A percentile compares a stretch with the other conserved stretches of the same genome.
phyloP scores from a whole-genome alignment of 2,329 filamentous ascomycete genomes.

The Aspergillus neotritici region DNA sequence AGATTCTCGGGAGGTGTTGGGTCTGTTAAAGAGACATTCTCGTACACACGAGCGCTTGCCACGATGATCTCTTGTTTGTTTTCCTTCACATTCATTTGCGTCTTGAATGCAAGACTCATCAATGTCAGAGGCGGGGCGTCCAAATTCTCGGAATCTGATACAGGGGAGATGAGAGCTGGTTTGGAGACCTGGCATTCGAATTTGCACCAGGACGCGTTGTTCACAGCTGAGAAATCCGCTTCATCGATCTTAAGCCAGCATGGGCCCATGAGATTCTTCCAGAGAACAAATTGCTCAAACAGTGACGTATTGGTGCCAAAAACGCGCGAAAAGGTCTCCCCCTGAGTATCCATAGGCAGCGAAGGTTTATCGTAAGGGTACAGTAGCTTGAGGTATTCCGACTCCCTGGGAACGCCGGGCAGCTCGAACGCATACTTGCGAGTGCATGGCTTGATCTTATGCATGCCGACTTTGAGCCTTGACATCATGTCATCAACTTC shows the following conservation, averaged over 20 bases:
- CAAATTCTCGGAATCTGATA: slow-evolving; percentile 72
- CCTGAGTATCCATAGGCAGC: slow-evolving; percentile 64
- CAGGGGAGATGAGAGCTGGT: slow-evolving; percentile 66
- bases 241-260: slow-evolving; percentile 92
- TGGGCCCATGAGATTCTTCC: slow-evolving; percentile 98
- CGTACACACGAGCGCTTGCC: slow-evolving; percentile 86
- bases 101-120: slow-evolving; percentile 91
- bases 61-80: slow-evolving; percentile 96
- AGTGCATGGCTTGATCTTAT: slow-evolving; percentile 86
- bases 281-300: slow-evolving; percentile 96
- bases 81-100: slow-evolving; percentile 78
- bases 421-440: slow-evolving; percentile 96
- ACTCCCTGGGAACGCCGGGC: slow-evolving; percentile 76
- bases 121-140: slow-evolving; percentile 83
- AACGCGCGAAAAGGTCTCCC: slow-evolving; percentile 87
- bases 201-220: slow-evolving; percentile 95
- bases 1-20: slow-evolving; percentile 84
- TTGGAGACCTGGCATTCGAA: slow-evolving; percentile 78
- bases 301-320: slow-evolving; percentile 91
- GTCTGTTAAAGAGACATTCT: slow-evolving; percentile 79
- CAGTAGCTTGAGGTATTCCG: slow-evolving; percentile 88
- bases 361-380: slow-evolving; percentile 85
- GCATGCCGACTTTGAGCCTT: slow-evolving; percentile 74
- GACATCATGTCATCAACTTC: slow-evolving; percentile 89
- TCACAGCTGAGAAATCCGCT: slow-evolving; percentile 74